These are phyloP conservation scores for Auriscalpium orientale DNA, from an alignment of 768 basidiomycete genomes.

Conservation along the genomic window DNA sequence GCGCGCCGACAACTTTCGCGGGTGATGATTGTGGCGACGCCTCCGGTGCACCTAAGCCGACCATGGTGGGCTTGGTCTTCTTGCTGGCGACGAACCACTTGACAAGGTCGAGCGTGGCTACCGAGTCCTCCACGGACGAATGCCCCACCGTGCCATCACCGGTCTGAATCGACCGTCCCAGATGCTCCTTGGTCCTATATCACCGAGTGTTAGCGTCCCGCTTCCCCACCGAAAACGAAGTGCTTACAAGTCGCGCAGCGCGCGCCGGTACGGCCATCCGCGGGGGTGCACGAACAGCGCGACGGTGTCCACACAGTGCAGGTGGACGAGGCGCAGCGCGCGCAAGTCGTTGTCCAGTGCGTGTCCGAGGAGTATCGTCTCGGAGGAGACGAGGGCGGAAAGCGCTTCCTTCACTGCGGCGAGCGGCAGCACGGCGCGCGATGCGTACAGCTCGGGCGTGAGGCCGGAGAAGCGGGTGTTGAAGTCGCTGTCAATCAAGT, in stretches of 20 bases:
- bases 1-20: no score
- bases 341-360: constrained; percentile 92
- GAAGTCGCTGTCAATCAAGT: constrained; percentile 53
- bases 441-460: constrained; percentile 46
- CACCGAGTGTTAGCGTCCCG: constrained; percentile 1
- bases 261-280: constrained; percentile 69
- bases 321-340: constrained; percentile 82
- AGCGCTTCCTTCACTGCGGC: constrained; percentile 58
- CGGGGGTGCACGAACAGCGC: constrained; percentile 79
- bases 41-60: neutral
- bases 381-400: constrained; percentile 60
- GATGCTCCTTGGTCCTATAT: constrained; percentile 71
- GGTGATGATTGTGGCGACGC: no score
- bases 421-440: constrained; percentile 57
- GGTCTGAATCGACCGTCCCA: constrained; percentile 76
- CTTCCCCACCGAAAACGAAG: neutral
- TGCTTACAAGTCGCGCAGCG: constrained; percentile 72
- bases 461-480: constrained; percentile 90
- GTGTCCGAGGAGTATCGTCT: constrained; percentile 87
- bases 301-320: constrained; percentile 79
- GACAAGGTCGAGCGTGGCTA: constrained; percentile 83
- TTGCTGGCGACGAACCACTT: constrained; percentile 72
- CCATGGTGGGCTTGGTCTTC: constrained; percentile 25
- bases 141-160: constrained; percentile 74
- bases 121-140: constrained; percentile 85